A percentile compares a stretch with the other conserved stretches of the same genome.
Conservation (phyloP, 805 yeast genomes). For the Zygotorulaspora danielsina region DNA sequence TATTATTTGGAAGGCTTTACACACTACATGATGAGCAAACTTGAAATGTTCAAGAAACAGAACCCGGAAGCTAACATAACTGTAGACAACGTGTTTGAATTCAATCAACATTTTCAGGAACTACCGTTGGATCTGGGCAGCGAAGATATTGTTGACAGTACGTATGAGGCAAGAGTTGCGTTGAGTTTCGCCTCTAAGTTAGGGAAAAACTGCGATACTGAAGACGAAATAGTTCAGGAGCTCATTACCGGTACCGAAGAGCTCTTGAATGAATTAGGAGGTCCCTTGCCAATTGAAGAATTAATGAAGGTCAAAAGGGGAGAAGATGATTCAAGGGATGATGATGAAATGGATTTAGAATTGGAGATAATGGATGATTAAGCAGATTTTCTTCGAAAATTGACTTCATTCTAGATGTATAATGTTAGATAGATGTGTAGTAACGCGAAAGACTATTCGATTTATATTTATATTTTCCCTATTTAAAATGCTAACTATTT, state of each 20-base stretch:
- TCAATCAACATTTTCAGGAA: conserved; percentile 34
- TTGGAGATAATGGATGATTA: conserved; percentile 7
- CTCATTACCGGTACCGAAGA: conserved; percentile 49
- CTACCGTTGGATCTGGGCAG: conserved; percentile 39
- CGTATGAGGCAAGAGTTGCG: conserved; percentile 38
- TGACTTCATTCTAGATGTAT: background rate
- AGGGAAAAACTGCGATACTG: conserved; percentile 39
- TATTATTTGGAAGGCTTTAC: conserved; percentile 82
- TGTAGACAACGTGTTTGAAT: conserved; percentile 33
- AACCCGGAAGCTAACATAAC: conserved; percentile 23
- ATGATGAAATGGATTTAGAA: conserved; percentile 32
- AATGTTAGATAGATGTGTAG: background rate
- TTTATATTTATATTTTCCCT: background rate
- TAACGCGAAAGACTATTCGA: background rate
- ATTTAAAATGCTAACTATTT: background rate
- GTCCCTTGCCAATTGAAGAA: conserved; percentile 45
- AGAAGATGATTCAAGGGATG: conserved; percentile 41
- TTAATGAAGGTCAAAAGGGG: conserved; percentile 33
- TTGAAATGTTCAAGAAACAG: conserved; percentile 22
- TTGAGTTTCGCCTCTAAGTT: conserved; percentile 41
- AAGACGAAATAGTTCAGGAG: conserved; percentile 55
- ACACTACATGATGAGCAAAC: conserved; percentile 47
- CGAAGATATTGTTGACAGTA: conserved; percentile 27
- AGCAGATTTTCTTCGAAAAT: background rate
- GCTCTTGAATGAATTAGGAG: conserved; percentile 56